Percentiles rank a stretch among this genome's conserved stretches.
Conservation (phyloP, 768 basidiomycete species). For the Cyclocybe aegerita region DNA sequence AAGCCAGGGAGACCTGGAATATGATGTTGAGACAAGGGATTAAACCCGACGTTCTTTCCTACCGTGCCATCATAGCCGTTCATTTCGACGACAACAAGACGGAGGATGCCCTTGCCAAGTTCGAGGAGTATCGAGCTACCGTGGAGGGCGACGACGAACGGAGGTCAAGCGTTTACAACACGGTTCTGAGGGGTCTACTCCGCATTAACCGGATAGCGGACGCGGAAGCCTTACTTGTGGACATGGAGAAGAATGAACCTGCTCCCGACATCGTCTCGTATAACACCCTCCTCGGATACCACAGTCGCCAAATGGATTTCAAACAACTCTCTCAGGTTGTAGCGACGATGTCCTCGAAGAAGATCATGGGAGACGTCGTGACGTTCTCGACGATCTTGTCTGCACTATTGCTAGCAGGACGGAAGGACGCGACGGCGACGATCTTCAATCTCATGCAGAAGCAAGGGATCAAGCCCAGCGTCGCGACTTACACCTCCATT, state of each 20-base stretch:
- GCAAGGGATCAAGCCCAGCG: slow-evolving; percentile 71
- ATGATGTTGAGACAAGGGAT: slow-evolving; percentile 58
- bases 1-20: slow-evolving; percentile 62
- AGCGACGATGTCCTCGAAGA: slow-evolving; percentile 50
- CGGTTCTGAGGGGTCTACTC: slow-evolving; percentile 71
- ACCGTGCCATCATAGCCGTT: slow-evolving; percentile 67
- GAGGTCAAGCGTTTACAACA: slow-evolving; percentile 61
- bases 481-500: slow-evolving; percentile 76
- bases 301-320: slow-evolving; percentile 63
- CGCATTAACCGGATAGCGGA: slow-evolving; percentile 35
- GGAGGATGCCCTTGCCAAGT: slow-evolving; percentile 49
- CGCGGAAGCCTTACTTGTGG: slow-evolving; percentile 39
- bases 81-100: slow-evolving; percentile 52
- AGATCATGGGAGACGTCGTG: slow-evolving; percentile 71
- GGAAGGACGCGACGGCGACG: slow-evolving; percentile 61
- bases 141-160: slow-evolving; percentile 24
- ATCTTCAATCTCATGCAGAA: slow-evolving; percentile 75
- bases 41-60: slow-evolving; percentile 60
- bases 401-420: slow-evolving; percentile 67
- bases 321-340: slow-evolving; percentile 58
- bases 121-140: slow-evolving; percentile 49
- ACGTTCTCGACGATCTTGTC: slow-evolving; percentile 88
- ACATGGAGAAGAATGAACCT: slow-evolving; percentile 51
- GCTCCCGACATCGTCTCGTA: slow-evolving; percentile 72
- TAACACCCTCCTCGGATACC: slow-evolving; percentile 77